Evolutionary conservation across 176 grass and related monocot genomes (phyloP).

Genomic region (Guadua angustifolia): DNA sequence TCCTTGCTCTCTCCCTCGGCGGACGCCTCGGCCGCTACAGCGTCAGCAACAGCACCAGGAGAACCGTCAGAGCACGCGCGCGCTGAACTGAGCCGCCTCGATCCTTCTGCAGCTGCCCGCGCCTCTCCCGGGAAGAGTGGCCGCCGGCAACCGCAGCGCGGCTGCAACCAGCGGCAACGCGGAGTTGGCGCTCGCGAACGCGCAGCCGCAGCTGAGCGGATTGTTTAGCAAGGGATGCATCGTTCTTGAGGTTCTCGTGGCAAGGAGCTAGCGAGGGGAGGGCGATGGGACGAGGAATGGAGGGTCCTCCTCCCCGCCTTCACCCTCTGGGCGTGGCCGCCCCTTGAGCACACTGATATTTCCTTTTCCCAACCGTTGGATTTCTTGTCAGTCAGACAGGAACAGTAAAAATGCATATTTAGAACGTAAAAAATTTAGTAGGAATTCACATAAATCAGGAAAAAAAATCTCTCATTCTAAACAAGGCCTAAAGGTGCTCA

Average conservation of each 20-base stretch:
- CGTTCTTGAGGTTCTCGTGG: constrained; percentile 25
- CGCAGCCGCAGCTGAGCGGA: constrained; percentile 35
- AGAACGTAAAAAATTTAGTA: too few relatives aligned
- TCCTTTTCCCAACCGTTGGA: neutral
- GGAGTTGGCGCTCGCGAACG: constrained; percentile 17
- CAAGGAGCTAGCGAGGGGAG: neutral
- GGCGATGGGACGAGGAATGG: constrained; percentile 47
- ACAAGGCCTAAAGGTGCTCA: rapidly evolving
- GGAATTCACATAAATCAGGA: too few relatives aligned
- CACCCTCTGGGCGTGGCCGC: neutral
- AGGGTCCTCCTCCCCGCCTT: constrained; percentile 48
- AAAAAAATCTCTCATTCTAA: too few relatives aligned
- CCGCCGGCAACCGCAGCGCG: constrained; percentile 31
- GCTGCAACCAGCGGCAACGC: constrained; percentile 28
- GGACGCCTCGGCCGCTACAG: constrained; percentile 47
- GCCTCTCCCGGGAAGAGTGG: constrained; percentile 1
- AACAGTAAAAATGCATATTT: too few relatives aligned
- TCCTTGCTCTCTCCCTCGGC: too few relatives aligned
- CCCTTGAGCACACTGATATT: neutral
- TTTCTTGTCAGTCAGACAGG: neutral
- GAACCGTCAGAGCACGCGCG: constrained; percentile 37
- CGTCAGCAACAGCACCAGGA: constrained; percentile 33
- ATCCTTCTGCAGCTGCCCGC: neutral
- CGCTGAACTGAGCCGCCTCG: neutral
- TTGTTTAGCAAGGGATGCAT: constrained; percentile 40